Evolutionary conservation across 1,284 basidiomycete species (phyloP).

Genomic region (Pulchroboletus neoregius): DNA sequence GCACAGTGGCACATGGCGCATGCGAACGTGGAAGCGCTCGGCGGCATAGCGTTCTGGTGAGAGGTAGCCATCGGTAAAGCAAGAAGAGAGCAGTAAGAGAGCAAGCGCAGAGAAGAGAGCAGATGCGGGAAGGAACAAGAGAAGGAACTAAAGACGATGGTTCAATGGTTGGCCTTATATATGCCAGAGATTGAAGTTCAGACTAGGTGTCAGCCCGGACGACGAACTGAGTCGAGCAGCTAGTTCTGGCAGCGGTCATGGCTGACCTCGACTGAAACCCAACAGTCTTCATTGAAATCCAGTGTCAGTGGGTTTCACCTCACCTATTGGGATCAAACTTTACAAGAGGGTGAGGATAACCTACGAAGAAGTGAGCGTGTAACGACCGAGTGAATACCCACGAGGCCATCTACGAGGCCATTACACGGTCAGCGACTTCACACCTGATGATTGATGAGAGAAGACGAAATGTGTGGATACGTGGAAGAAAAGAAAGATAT

Average conservation of each 20-base stretch:
- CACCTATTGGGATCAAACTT: background rate
- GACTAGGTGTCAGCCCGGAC: conserved; percentile 4
- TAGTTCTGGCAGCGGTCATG: background rate
- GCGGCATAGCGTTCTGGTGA: background rate
- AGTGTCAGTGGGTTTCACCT: background rate
- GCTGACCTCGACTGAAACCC: background rate
- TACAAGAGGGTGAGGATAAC: background rate
- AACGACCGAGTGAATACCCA: background rate
- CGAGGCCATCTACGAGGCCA: background rate
- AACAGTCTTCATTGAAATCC: background rate
- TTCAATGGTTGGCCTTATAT: conserved; percentile 8
- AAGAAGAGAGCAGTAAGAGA: background rate
- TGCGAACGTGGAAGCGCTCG: conserved; percentile 2
- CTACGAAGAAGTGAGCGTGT: background rate
- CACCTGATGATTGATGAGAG: background rate
- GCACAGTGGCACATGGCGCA: conserved; percentile 1
- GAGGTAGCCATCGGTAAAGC: conserved; percentile 11
- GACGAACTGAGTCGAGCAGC: background rate
- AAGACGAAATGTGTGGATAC: conserved; percentile 10
- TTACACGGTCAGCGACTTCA: conserved; percentile 6
- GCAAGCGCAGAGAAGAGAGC: background rate
- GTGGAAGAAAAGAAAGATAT: conserved; percentile 6
- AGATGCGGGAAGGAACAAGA: background rate
- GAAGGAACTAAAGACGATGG: conserved; percentile 2
- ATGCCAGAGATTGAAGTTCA: conserved; percentile 5